A percentile compares a stretch with the other conserved stretches of the same genome.
These are phyloP conservation scores for Mycena polygramma DNA, from an alignment of 768 basidiomycete species.

Conservation along the genomic window DNA sequence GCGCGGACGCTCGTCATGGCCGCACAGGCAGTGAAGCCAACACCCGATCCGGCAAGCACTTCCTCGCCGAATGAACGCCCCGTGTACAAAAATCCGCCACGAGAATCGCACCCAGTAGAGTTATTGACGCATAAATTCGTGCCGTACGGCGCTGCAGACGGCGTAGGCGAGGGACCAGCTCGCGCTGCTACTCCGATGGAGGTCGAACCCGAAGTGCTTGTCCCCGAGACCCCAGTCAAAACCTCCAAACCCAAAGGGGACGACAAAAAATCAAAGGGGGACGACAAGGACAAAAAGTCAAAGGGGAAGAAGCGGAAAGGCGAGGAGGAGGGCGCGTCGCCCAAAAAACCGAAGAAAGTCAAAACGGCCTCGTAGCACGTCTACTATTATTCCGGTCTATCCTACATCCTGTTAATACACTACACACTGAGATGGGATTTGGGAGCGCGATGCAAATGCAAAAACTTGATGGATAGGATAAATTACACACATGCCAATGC, in stretches of 20 bases:
- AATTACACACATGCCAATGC: background rate
- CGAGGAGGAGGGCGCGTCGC: constrained; percentile 43
- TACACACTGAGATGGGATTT: constrained; percentile 2
- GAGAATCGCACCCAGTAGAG: constrained; percentile 70
- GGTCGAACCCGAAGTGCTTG: constrained; percentile 42
- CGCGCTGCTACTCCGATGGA: constrained; percentile 15
- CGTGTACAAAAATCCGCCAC: constrained; percentile 64
- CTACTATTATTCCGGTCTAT: constrained; percentile 10
- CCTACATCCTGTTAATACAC: constrained; percentile 9
- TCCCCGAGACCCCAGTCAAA: constrained; percentile 37
- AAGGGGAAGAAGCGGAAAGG: constrained; percentile 66
- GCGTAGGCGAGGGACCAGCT: constrained; percentile 30
- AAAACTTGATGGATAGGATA: constrained; percentile 17
- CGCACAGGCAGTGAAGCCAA: constrained; percentile 59
- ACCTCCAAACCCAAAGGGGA: constrained; percentile 30
- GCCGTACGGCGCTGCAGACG: constrained; percentile 68
- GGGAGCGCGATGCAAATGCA: constrained; percentile 7
- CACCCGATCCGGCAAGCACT: constrained; percentile 44
- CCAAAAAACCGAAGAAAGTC: constrained; percentile 65
- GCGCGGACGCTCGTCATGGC: constrained; percentile 70
- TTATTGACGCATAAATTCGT: constrained; percentile 73
- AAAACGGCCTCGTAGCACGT: constrained; percentile 45
- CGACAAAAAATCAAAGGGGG: constrained; percentile 1
- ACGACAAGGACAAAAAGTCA: constrained; percentile 16
- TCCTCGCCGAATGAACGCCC: constrained; percentile 37